A percentile compares a stretch with the other conserved stretches of the same genome.
These are phyloP conservation scores for Diplogelasinospora grovesii DNA, from an alignment of 495 filamentous ascomycete genomes.

Conservation along the genomic window DNA sequence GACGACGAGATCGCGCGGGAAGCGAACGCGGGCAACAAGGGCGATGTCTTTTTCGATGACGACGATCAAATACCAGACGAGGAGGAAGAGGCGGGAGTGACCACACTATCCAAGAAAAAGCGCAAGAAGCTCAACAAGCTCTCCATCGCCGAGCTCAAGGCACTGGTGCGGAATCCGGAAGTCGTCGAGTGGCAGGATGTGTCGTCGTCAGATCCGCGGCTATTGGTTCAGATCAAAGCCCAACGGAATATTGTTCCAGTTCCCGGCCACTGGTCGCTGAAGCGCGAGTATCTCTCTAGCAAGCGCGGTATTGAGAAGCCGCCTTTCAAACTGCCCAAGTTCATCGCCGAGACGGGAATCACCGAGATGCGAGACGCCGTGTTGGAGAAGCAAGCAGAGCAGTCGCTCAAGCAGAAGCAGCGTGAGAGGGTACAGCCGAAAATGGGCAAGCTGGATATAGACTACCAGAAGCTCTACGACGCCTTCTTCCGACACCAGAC, in stretches of 20 bases:
- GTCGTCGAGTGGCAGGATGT: conserved; percentile 97
- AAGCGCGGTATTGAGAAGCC: conserved; percentile 95
- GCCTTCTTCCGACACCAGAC: conserved; percentile 97
- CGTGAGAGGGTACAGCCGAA: conserved; percentile 91
- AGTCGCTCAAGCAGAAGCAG: conserved; percentile 88
- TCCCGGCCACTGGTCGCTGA: conserved; percentile 87
- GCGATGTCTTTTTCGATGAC: conserved; percentile 78
- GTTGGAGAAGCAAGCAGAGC: conserved; percentile 88
- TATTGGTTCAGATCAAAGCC: conserved; percentile 89
- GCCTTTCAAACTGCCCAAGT: conserved; percentile 86
- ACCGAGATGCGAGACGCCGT: conserved; percentile 96
- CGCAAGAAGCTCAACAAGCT: conserved; percentile 84
- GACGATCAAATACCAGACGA: conserved; percentile 86
- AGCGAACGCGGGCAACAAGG: conserved; percentile 69
- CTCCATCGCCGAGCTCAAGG: conserved; percentile 91
- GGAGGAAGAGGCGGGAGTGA: conserved; percentile 63
- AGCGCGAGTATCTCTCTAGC: conserved; percentile 92
- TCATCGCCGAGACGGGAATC: conserved; percentile 96
- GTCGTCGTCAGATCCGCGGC: conserved; percentile 80
- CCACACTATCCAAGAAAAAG: conserved; percentile 85
- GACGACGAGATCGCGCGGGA: conserved; percentile 50
- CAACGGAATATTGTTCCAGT: conserved; percentile 95
- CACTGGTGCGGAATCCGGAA: conserved; percentile 83
- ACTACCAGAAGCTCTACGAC: conserved; percentile 96
- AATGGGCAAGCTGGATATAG: conserved; percentile 95